phyloP scores from a whole-genome alignment of 164 flowering plant genomes.

The Chimonanthus praecox region DNA sequence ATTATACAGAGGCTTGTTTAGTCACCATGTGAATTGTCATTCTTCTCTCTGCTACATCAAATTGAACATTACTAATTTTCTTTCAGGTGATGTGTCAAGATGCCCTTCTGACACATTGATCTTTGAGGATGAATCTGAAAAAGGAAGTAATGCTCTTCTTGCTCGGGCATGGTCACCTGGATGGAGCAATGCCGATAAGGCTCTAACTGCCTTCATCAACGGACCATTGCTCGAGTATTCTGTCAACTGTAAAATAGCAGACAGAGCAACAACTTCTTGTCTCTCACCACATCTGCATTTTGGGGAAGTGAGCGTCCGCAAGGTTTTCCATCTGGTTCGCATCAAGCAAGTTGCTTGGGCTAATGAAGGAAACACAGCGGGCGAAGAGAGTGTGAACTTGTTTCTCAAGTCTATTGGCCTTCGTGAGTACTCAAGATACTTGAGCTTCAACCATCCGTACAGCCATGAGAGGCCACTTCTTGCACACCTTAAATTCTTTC shows the following conservation, averaged over 20 bases:
- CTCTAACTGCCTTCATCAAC: conserved; percentile 73
- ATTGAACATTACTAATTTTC: neutral
- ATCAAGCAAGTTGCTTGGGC: conserved; percentile 92
- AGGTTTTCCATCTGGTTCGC: conserved; percentile 85
- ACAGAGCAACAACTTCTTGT: conserved; percentile 89
- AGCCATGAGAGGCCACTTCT: conserved; percentile 94
- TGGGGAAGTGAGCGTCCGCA: conserved; percentile 92
- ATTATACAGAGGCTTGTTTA: no score
- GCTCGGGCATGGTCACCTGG: conserved; percentile 99
- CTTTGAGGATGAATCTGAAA: conserved; percentile 89
- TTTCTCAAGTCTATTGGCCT: conserved; percentile 95
- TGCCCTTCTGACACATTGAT: conserved; percentile 63
- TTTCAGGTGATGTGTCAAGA: conserved; percentile 70
- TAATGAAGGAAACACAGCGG: conserved; percentile 85
- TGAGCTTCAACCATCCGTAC: conserved; percentile 89
- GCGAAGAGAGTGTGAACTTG: conserved; percentile 93
- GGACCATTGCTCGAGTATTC: conserved; percentile 91
- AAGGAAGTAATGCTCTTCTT: conserved; percentile 94
- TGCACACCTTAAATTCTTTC: conserved; percentile 83
- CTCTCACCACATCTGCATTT: conserved; percentile 97
- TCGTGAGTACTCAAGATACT: conserved; percentile 88
- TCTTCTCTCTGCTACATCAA: neutral
- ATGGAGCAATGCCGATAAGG: conserved; percentile 91
- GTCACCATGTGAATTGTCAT: neutral
- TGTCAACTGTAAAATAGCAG: conserved; percentile 81